A percentile compares a stretch with the other conserved stretches of the same genome.
These are phyloP conservation scores for Sporothrix schenckii DNA, from an alignment of 2,329 filamentous ascomycete genomes.

Conservation along the genomic window DNA sequence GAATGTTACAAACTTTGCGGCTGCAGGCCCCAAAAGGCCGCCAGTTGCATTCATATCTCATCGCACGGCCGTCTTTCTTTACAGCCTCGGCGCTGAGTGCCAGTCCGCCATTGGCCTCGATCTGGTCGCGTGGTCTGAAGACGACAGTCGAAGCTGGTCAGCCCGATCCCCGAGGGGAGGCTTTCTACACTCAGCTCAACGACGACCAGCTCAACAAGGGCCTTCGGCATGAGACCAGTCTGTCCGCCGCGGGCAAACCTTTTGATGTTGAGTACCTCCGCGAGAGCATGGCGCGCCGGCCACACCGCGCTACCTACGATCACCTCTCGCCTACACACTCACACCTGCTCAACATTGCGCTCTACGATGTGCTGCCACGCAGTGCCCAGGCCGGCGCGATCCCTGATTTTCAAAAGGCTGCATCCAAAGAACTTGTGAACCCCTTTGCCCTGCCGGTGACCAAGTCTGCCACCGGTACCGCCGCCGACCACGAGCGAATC, in stretches of 20 bases:
- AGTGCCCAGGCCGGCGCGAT: constrained; percentile 41
- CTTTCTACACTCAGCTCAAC: not conserved
- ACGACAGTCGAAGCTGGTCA: not conserved
- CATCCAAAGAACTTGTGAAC: not conserved
- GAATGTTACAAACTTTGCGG: not conserved
- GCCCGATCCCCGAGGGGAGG: not conserved
- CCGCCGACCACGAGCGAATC: not conserved
- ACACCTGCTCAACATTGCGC: constrained; percentile 65
- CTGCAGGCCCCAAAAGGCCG: not conserved
- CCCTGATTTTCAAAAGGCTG: not conserved
- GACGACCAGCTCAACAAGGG: constrained; percentile 13
- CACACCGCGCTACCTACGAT: constrained; percentile 48
- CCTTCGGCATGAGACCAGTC: not conserved
- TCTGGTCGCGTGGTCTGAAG: not conserved
- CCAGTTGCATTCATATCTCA: not conserved
- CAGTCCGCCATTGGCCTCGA: constrained; percentile 1
- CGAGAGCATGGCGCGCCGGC: constrained; percentile 33
- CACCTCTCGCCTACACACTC: constrained; percentile 61
- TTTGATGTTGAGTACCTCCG: constrained; percentile 32
- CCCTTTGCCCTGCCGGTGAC: not conserved
- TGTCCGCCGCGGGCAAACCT: not conserved
- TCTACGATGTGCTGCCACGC: constrained; percentile 46
- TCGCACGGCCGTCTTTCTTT: not conserved
- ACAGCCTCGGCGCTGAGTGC: not conserved
- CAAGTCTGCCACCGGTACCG: not conserved